A percentile compares a stretch with the other conserved stretches of the same genome.
phyloP scores from a whole-genome alignment of 495 filamentous ascomycete genomes.

The Neohortaea acidophila region DNA sequence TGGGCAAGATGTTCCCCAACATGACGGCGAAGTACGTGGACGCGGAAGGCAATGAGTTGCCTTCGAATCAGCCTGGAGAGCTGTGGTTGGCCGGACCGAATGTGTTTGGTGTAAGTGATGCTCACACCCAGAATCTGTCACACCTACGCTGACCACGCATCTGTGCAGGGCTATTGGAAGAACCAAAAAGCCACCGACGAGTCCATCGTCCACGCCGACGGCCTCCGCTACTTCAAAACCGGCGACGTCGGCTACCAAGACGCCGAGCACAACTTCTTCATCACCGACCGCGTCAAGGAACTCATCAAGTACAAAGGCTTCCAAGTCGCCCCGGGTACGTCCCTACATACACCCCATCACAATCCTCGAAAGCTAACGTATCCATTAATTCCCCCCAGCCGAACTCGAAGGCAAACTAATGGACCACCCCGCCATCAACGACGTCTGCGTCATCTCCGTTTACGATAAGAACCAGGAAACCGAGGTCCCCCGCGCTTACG shows the following conservation, averaged over 20 bases:
- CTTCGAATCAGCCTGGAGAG: conserved; percentile 29
- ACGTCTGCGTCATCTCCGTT: conserved; percentile 69
- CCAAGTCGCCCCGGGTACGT: conserved; percentile 25
- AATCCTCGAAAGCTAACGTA: no score
- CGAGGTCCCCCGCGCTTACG: conserved; percentile 68
- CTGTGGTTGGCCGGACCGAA: conserved; percentile 59
- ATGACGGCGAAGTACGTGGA: conserved; percentile 69
- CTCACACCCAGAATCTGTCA: background rate
- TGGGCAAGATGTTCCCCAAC: conserved; percentile 64
- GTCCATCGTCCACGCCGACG: conserved; percentile 37
- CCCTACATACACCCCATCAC: no score
- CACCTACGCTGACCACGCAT: background rate
- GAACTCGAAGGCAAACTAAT: conserved; percentile 72
- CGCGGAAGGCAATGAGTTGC: conserved; percentile 21
- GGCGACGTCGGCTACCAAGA: conserved; percentile 52
- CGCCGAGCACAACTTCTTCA: conserved; percentile 48
- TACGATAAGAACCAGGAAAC: conserved; percentile 42
- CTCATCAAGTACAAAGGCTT: conserved; percentile 32
- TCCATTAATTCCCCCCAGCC: no score
- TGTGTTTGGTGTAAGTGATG: conserved; percentile 35
- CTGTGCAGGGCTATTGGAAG: conserved; percentile 30
- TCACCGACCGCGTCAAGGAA: conserved; percentile 64
- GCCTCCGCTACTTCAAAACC: conserved; percentile 49
- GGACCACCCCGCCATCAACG: conserved; percentile 51
- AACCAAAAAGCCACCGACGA: conserved; percentile 53